Evolutionary conservation across 306 rosid species (phyloP).

Genomic region (Cucurbita moschata): DNA sequence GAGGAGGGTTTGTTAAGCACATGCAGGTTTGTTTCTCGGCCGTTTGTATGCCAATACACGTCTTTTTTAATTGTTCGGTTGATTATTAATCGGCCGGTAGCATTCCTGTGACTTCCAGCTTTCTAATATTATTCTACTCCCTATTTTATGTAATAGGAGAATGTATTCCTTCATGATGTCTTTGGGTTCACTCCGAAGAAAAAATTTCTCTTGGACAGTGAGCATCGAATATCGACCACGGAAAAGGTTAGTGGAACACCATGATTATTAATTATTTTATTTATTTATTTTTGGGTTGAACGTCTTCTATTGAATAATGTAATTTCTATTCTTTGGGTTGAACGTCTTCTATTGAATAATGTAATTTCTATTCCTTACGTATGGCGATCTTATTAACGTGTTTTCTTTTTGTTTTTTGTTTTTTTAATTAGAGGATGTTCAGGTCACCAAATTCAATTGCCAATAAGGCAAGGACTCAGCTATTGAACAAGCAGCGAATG

Average conservation of each 20-base stretch:
- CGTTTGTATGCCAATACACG: background rate
- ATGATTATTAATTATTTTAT: background rate
- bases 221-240: constrained; percentile 48
- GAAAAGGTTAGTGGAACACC: constrained; percentile 46
- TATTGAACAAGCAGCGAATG: constrained; percentile 66
- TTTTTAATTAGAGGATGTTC: constrained; percentile 43
- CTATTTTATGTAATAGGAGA: constrained; percentile 41
- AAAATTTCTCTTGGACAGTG: constrained; percentile 22
- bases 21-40: constrained; percentile 56
- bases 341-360: background rate
- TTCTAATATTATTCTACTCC: background rate
- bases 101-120: background rate
- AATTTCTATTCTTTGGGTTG: background rate
- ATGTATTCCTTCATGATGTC: constrained; percentile 70
- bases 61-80: background rate
- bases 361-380: constrained; percentile 1
- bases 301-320: background rate
- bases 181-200: constrained; percentile 69
- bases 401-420: background rate
- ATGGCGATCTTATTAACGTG: background rate
- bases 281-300: background rate
- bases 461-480: constrained; percentile 84
- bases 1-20: constrained; percentile 86
- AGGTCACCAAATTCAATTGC: constrained; percentile 70
- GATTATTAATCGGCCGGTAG: background rate